These are phyloP conservation scores for Coniochaeta hoffmannii DNA, from an alignment of 2,329 filamentous ascomycete species.

Conservation along the genomic window DNA sequence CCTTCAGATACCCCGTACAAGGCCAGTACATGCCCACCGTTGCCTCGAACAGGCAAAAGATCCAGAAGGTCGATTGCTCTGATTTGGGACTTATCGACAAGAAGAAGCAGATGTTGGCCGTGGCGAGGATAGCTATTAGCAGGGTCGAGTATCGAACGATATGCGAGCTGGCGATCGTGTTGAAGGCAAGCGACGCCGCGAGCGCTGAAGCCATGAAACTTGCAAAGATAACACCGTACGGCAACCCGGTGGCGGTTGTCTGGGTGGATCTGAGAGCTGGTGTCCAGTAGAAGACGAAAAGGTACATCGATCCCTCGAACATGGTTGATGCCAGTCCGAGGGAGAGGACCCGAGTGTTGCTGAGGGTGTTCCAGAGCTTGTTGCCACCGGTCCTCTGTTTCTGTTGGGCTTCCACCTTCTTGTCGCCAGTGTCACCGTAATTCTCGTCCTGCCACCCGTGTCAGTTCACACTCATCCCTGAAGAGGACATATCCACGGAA, in stretches of 20 bases:
- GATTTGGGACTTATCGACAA: constrained; percentile 32
- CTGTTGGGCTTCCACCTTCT: not conserved
- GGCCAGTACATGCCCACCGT: constrained; percentile 53
- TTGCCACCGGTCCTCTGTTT: constrained; percentile 17
- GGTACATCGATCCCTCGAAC: constrained; percentile 55
- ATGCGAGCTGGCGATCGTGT: constrained; percentile 19
- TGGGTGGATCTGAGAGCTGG: constrained; percentile 40
- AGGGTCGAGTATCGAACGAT: constrained; percentile 26
- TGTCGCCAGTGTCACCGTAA: not conserved
- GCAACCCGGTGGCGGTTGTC: constrained; percentile 15
- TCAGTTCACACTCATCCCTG: not conserved
- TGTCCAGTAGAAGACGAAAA: constrained; percentile 58
- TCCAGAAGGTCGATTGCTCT: constrained; percentile 42
- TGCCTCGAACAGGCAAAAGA: constrained; percentile 48
- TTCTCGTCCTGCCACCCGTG: not conserved
- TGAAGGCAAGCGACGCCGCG: constrained; percentile 44
- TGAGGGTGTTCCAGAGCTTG: constrained; percentile 16
- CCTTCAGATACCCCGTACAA: constrained; percentile 46
- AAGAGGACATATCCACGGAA: not conserved
- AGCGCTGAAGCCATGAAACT: constrained; percentile 51
- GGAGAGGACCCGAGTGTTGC: constrained; percentile 41
- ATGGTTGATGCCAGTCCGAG: constrained; percentile 45
- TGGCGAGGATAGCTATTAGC: constrained; percentile 7
- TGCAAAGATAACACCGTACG: constrained; percentile 45
- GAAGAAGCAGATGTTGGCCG: constrained; percentile 26